Evolutionary conservation across 371 early-diverging fungal genomes (phyloP).

Genomic region (Lichtheimia corymbifera): DNA sequence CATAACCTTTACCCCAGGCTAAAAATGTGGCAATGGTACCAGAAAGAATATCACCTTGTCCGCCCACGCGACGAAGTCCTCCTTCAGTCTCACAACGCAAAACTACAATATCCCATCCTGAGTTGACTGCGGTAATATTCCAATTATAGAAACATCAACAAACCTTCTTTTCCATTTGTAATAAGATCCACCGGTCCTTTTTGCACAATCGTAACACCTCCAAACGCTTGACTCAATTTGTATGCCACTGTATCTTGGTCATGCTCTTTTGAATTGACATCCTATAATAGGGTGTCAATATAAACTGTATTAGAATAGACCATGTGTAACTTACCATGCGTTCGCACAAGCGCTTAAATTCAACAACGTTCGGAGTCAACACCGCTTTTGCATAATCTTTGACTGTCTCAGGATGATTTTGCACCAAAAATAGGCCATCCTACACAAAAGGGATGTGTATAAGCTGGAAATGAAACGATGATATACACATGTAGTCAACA

Average conservation of each 20-base stretch:
- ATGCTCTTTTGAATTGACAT: conserved; percentile 33
- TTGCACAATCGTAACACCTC: conserved; percentile 77
- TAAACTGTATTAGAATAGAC: not conserved
- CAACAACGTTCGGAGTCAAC: conserved; percentile 90
- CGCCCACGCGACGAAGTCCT: conserved; percentile 92
- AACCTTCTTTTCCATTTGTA: conserved; percentile 71
- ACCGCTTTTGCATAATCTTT: conserved; percentile 75
- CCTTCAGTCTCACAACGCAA: conserved; percentile 66
- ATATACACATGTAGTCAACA: not conserved
- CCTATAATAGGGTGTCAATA: conserved; percentile 23
- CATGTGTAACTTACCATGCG: conserved; percentile 46
- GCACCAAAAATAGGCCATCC: conserved; percentile 84
- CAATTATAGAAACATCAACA: conserved; percentile 12
- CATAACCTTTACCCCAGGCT: conserved; percentile 80
- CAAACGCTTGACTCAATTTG: conserved; percentile 55
- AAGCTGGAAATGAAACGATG: not conserved
- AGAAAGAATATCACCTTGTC: conserved; percentile 97
- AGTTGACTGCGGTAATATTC: not conserved
- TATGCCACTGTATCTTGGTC: conserved; percentile 39
- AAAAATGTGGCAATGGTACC: conserved; percentile 88
- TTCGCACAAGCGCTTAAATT: conserved; percentile 82
- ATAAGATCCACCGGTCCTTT: conserved; percentile 89
- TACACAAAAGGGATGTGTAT: conserved; percentile 14
- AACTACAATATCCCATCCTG: conserved; percentile 28
- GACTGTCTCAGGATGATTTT: conserved; percentile 71